Evolutionary conservation across 108 stramenopile genomes (phyloP).

Genomic region (Asterionellopsis glacialis): DNA sequence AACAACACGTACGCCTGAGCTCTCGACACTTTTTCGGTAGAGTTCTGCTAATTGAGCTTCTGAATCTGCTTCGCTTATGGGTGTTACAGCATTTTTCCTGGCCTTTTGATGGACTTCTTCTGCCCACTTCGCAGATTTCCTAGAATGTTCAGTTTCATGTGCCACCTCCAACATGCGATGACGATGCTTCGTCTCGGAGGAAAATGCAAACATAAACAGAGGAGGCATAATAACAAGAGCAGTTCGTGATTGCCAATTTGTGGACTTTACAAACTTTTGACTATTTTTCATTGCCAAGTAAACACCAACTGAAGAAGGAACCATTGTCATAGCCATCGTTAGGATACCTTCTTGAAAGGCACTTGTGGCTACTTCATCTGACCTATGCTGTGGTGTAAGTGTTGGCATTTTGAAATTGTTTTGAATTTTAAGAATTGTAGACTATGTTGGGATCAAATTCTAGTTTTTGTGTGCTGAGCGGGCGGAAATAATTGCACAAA

Average conservation of each 20-base stretch:
- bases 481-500: too few species aligned
- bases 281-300: constrained; percentile 21
- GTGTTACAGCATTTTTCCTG: neutral
- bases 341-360: constrained; percentile 60
- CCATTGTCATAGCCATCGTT: constrained; percentile 38
- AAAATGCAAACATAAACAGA: constrained; percentile 63
- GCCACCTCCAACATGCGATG: constrained; percentile 75
- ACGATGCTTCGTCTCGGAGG: constrained; percentile 52
- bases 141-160: constrained; percentile 51
- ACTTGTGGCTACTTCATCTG: constrained; percentile 40
- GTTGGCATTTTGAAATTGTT: constrained; percentile 25
- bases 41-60: constrained; percentile 37
- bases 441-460: too few species aligned
- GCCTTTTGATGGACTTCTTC: constrained; percentile 27
- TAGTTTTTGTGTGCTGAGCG: too few species aligned
- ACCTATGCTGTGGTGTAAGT: constrained; percentile 28
- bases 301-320: constrained; percentile 43
- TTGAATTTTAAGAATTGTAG: neutral
- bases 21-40: constrained; percentile 46
- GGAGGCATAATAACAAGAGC: constrained; percentile 68
- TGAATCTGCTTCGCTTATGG: constrained; percentile 21
- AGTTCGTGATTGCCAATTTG: constrained; percentile 50
- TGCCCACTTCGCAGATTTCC: constrained; percentile 66
- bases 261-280: constrained; percentile 36
- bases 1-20: constrained; percentile 70